A percentile compares a stretch with the other conserved stretches of the same genome.
Conservation (phyloP, 225 moss, liverwort and hornwort genomes). For the Sphagnum contortum region DNA sequence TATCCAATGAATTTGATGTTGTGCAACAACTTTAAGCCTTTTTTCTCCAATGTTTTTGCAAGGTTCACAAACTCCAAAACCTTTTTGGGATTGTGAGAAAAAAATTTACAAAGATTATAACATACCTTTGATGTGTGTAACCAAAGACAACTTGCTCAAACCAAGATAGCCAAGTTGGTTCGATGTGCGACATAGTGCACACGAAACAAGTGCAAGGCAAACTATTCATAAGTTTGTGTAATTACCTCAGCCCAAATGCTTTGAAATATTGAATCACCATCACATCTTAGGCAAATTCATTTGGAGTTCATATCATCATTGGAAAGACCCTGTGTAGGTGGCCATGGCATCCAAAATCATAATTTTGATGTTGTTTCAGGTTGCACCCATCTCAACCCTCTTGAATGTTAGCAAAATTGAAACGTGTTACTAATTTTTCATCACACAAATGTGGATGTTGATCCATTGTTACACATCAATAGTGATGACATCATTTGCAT, state of each 20-base stretch:
- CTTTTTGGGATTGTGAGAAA: not conserved
- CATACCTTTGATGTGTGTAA: not conserved
- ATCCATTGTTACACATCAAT: not conserved
- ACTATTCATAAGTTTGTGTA: not conserved
- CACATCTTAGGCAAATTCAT: not conserved
- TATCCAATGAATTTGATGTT: not conserved
- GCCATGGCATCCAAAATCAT: not conserved
- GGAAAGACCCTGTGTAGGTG: not conserved
- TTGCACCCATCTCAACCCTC: not conserved
- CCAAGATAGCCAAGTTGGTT: not conserved
- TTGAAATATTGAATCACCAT: not conserved
- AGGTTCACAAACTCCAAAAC: not conserved
- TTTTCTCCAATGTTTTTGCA: not conserved
- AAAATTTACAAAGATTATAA: not conserved
- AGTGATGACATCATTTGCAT: not conserved
- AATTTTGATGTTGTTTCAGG: not conserved
- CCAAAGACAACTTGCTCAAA: not conserved
- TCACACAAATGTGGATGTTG: not conserved
- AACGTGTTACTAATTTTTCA: not conserved
- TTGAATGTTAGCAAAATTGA: not conserved
- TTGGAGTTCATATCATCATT: not conserved
- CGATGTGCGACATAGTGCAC: not conserved
- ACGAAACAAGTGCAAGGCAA: not conserved
- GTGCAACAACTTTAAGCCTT: not conserved
- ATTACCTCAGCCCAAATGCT: not conserved